phyloP scores from a whole-genome alignment of 129 eudicot species.

The Chrysanthemum seticuspe region DNA sequence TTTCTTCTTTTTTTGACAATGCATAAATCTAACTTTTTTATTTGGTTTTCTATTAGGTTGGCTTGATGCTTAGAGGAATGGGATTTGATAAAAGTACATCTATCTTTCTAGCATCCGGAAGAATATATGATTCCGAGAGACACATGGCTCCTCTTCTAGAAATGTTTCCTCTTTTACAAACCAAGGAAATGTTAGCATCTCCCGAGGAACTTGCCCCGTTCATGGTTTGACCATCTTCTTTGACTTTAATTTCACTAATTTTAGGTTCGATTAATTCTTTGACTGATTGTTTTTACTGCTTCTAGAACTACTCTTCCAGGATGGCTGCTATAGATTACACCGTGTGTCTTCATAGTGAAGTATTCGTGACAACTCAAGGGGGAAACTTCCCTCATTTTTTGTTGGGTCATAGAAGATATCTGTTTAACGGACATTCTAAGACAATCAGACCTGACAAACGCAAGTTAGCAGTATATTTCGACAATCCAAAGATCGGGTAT shows the following conservation, averaged over 20 bases:
- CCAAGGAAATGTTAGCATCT: slow-evolving; percentile 85
- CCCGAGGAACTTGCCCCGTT: slow-evolving; percentile 76
- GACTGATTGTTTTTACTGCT: slow-evolving; percentile 30
- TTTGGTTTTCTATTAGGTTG: slow-evolving; percentile 53
- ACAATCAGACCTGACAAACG: slow-evolving; percentile 95
- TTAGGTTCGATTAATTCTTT: not conserved
- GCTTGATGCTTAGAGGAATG: slow-evolving; percentile 98
- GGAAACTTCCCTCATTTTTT: slow-evolving; percentile 96
- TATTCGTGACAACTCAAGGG: slow-evolving; percentile 97
- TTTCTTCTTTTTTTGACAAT: not conserved
- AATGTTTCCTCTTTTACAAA: slow-evolving; percentile 94
- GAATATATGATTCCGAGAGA: slow-evolving; percentile 86
- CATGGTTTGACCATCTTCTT: slow-evolving; percentile 44
- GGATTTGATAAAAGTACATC: slow-evolving; percentile 85
- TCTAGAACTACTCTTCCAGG: slow-evolving; percentile 92
- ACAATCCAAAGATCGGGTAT: slow-evolving; percentile 93
- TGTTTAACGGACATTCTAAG: slow-evolving; percentile 92
- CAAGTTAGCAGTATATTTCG: slow-evolving; percentile 72
- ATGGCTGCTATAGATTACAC: slow-evolving; percentile 99
- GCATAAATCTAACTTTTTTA: not conserved
- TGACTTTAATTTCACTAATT: not conserved
- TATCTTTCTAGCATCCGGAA: slow-evolving; percentile 87
- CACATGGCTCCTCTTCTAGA: slow-evolving; percentile 88
- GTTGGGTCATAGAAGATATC: slow-evolving; percentile 88
- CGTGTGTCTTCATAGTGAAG: slow-evolving; percentile 97